phyloP scores from a whole-genome alignment of 164 flowering plant genomes.

The Chloranthus sessilifolius region DNA sequence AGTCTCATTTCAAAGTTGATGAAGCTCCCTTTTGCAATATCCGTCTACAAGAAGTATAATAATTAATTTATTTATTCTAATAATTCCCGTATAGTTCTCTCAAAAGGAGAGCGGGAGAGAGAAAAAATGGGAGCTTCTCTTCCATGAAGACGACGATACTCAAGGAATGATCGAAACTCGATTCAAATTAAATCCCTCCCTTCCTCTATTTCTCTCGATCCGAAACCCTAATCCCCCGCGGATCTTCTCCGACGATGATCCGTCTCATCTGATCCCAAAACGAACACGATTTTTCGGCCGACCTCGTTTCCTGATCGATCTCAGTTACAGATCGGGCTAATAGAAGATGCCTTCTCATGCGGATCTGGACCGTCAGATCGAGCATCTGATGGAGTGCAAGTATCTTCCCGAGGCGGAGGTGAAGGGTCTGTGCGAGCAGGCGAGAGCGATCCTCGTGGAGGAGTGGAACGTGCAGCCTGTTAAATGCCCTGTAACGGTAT shows the following conservation, averaged over 20 bases:
- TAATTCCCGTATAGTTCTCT: not conserved
- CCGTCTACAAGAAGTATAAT: too few species aligned
- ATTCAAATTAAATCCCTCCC: too few species aligned
- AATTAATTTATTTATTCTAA: not conserved
- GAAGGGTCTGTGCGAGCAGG: slow-evolving; percentile 36
- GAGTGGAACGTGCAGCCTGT: slow-evolving; percentile 47
- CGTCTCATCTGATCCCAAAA: slow-evolving; percentile 5
- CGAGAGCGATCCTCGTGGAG: slow-evolving; percentile 35
- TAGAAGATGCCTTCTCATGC: slow-evolving; percentile 33
- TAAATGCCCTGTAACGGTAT: slow-evolving; percentile 45
- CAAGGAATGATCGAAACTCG: too few species aligned
- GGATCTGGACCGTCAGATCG: slow-evolving; percentile 47
- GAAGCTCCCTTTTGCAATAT: not conserved
- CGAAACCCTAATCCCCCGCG: slow-evolving; percentile 1
- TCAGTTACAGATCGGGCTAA: slow-evolving; percentile 9
- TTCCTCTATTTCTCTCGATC: too few species aligned
- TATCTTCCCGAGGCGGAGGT: slow-evolving; percentile 32
- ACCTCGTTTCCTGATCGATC: not conserved
- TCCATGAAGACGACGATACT: too few species aligned
- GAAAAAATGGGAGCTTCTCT: too few species aligned
- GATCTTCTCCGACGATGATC: slow-evolving; percentile 2
- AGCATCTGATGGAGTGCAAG: slow-evolving; percentile 43
- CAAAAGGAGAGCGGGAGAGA: slow-evolving; percentile 4
- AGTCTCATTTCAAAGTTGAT: slow-evolving; percentile 1
- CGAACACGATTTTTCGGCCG: not conserved